Evolutionary conservation across 352 stramenopile genomes (phyloP), one percentile per base, ranked within the genome.

Genomic region (Phytophthora sojae): DNA sequence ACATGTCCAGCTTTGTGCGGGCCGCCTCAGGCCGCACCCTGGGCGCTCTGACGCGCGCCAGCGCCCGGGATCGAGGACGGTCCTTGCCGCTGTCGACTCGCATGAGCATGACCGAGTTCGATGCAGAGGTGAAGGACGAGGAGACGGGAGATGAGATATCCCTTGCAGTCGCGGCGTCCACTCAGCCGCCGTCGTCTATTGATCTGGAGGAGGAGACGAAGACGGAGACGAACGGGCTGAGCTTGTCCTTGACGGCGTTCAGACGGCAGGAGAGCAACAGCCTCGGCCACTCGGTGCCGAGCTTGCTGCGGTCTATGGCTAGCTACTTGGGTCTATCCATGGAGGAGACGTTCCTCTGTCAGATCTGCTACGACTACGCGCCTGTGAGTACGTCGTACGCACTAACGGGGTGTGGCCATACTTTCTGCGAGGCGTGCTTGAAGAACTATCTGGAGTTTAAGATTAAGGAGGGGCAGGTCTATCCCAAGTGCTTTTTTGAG

Each of bases 321-420:
- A 83, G 74, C 29, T 82, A 87, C 50, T 57, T 93, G 30, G 82
- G 82, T 1, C 69, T 90, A 17, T 83, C 73, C 1, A 90, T 93
- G 60, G 83, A 91, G 47, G 82, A 93, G 58, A 92, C 85, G 14
- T 90, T 88, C 37, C 64, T 88, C 52, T 95, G 87, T 49, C 87
- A 92, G 54, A 95, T 95, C 58, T 95, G 87, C 71, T 91, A 83
- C 29, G 87, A 95, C 59, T 82, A 90, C 54, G 65, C 79, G 2
- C 61, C 81, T 0, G 49, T 90, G 19, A 57, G 67, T 1, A 75
- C 73, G 4, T 71, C 75, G 0, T 70, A 84, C n/a, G 37, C 70
- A 51, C 77, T 95, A 4, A 69, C 52, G 2, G 64, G 58, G 35
- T 95, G 88, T 62, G 68, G 74, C 11, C 87, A 95, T 50, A 63